Evolutionary conservation across 148 eudicot genomes (phyloP).

Genomic region (Fagopyrum esculentum): DNA sequence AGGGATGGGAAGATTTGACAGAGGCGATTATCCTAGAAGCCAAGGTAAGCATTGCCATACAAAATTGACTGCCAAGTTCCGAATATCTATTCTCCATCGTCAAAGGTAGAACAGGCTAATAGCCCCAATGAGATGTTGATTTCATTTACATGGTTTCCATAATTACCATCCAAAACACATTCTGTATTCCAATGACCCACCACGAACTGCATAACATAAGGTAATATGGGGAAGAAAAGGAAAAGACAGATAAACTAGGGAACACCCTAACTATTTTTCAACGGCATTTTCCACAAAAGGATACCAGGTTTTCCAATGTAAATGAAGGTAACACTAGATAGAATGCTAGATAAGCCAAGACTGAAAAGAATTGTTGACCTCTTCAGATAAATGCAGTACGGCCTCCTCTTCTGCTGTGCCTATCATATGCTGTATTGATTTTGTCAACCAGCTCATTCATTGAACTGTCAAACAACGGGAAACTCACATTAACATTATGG

Average conservation of each 20-base stretch:
- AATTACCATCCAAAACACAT: not conserved
- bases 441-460: slow-evolving; percentile 96
- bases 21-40: too few relatives aligned
- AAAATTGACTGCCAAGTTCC: not conserved
- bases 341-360: not conserved
- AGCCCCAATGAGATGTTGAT: not conserved
- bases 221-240: not conserved
- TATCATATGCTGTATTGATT: slow-evolving; percentile 80
- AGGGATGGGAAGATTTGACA: too few relatives aligned
- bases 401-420: slow-evolving; percentile 85
- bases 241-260: not conserved
- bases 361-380: not conserved
- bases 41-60: not conserved
- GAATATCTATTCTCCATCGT: not conserved
- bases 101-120: not conserved
- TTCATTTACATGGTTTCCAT: not conserved
- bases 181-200: not conserved
- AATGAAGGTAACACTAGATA: not conserved
- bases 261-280: not conserved
- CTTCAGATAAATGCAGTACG: slow-evolving; percentile 60
- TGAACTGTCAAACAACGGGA: slow-evolving; percentile 36
- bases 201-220: not conserved
- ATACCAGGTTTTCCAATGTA: not conserved
- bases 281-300: not conserved
- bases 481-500: not conserved